Percentiles rank a stretch among this genome's conserved stretches.
These are phyloP conservation scores for Diaporthe aspalathi DNA, from an alignment of 2,329 filamentous ascomycete species.

Conservation along the genomic window DNA sequence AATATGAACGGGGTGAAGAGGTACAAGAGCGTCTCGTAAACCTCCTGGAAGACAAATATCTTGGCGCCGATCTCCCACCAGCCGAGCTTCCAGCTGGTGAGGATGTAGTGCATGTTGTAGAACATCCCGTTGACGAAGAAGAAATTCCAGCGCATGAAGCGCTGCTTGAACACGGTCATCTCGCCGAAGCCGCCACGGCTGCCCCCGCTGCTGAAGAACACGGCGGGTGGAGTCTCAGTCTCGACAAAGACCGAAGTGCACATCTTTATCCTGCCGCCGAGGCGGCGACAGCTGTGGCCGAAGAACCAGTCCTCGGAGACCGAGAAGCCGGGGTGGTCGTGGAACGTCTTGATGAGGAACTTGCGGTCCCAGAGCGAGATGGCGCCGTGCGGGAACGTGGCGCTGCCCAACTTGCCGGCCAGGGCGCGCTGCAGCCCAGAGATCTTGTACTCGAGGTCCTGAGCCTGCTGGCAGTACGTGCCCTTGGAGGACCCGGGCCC, in stretches of 20 bases:
- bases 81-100: conserved; percentile 59
- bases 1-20: conserved; percentile 58
- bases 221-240: conserved; percentile 58
- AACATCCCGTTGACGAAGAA: conserved; percentile 62
- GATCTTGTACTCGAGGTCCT: conserved; percentile 65
- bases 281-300: conserved; percentile 57
- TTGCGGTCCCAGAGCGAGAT: conserved; percentile 61
- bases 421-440: conserved; percentile 58
- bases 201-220: conserved; percentile 55
- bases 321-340: conserved; percentile 61
- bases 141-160: conserved; percentile 64
- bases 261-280: conserved; percentile 59
- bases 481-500: conserved; percentile 50
- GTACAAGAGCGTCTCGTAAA: conserved; percentile 60
- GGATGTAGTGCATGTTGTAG: conserved; percentile 59
- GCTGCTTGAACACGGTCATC: conserved; percentile 63
- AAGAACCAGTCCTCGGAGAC: conserved; percentile 66
- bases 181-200: conserved; percentile 61
- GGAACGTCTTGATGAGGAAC: conserved; percentile 58
- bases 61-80: conserved; percentile 62
- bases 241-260: conserved; percentile 62
- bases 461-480: conserved; percentile 57
- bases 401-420: conserved; percentile 56
- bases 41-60: conserved; percentile 60
- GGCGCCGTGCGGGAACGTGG: conserved; percentile 63